A percentile compares a stretch with the other conserved stretches of the same genome.
These are phyloP conservation scores for Chlorokybus atmophyticus DNA, from an alignment of 139 green algal species.

Conservation along the genomic window DNA sequence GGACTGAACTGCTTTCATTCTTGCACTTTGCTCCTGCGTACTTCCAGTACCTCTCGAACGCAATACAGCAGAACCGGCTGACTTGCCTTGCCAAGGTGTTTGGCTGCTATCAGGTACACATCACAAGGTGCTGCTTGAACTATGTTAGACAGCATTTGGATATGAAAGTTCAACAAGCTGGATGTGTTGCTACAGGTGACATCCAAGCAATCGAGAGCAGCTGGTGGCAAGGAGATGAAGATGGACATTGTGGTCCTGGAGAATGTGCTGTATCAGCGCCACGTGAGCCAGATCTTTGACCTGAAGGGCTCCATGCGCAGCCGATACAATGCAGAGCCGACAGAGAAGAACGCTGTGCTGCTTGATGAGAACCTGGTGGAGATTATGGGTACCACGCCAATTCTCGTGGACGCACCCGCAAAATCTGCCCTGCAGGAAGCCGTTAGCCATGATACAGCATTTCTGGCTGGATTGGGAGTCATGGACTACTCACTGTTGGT, in stretches of 20 bases:
- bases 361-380: constrained; percentile 83
- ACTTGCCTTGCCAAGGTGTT: constrained; percentile 87
- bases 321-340: constrained; percentile 45
- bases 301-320: constrained; percentile 68
- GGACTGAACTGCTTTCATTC: constrained; percentile 51
- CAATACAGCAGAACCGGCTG: constrained; percentile 4
- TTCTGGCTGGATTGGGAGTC: constrained; percentile 67
- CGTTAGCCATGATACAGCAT: constrained; percentile 71
- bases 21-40: constrained; percentile 71
- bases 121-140: background rate
- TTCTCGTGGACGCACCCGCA: constrained; percentile 41
- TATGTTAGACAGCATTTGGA: too few relatives aligned
- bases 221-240: constrained; percentile 42
- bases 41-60: constrained; percentile 62
- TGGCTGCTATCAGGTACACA: constrained; percentile 64
- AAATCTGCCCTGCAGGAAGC: constrained; percentile 32
- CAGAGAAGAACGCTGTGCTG: constrained; percentile 31
- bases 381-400: constrained; percentile 45
- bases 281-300: constrained; percentile 73
- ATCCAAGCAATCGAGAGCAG: background rate
- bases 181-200: too few relatives aligned
- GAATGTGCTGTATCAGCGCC: constrained; percentile 78
- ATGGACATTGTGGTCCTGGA: constrained; percentile 73
- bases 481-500: constrained; percentile 97
- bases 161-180: too few relatives aligned